Conservation (phyloP, 495 filamentous ascomycete genomes). For the Aspergillus cavernicola region DNA sequence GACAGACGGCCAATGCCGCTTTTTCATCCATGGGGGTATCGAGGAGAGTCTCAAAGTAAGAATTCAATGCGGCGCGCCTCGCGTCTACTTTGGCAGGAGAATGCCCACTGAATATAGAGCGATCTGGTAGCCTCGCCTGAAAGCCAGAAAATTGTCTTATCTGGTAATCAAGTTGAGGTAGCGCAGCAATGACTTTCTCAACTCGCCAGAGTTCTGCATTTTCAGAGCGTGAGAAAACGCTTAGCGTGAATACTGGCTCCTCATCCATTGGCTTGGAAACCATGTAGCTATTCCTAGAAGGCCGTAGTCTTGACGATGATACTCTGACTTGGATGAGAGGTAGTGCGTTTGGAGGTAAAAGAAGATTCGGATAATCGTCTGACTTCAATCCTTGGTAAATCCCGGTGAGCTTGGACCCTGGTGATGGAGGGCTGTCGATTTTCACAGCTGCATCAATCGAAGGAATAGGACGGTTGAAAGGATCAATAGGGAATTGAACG, state of each 20-base stretch:
- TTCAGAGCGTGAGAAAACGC: constrained; percentile 73
- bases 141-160: constrained; percentile 68
- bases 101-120: constrained; percentile 83
- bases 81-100: constrained; percentile 93
- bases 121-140: constrained; percentile 71
- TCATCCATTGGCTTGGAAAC: constrained; percentile 65
- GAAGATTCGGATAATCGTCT: constrained; percentile 76
- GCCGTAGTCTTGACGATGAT: constrained; percentile 87
- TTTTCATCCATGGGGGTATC: constrained; percentile 75
- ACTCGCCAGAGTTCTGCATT: constrained; percentile 86
- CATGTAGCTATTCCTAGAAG: constrained; percentile 79
- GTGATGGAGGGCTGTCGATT: constrained; percentile 34
- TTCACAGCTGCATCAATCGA: constrained; percentile 40
- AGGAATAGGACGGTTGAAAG: constrained; percentile 25
- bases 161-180: constrained; percentile 77
- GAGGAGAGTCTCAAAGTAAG: constrained; percentile 79
- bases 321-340: constrained; percentile 80
- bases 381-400: constrained; percentile 70
- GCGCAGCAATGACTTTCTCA: constrained; percentile 80
- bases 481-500: constrained; percentile 7
- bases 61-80: constrained; percentile 72
- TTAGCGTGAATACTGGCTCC: constrained; percentile 91
- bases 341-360: constrained; percentile 88
- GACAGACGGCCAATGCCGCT: constrained; percentile 78
- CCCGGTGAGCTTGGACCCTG: constrained; percentile 16